Evolutionary conservation across 192 early-diverging fungal genomes (phyloP), one percentile per base, ranked within the genome.

Genomic region (Podila horticola): DNA sequence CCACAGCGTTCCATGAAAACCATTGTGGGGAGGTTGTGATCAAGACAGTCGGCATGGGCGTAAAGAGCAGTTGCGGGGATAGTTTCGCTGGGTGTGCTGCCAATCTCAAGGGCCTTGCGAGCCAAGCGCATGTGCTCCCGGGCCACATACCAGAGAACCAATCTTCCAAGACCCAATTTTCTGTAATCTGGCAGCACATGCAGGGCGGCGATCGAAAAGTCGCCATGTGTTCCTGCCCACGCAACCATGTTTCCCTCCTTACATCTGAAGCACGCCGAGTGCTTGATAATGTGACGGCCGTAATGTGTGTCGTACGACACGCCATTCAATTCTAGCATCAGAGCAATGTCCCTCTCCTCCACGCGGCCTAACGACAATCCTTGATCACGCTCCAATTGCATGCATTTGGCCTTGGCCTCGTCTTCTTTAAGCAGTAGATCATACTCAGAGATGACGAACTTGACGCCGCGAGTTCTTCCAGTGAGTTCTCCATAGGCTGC

Each of bases 151-250:
- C 67, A 45, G 5, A 81, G 58, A 3, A 81, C 45, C 29, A 81
- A 66, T 45, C 58, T 63, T 20, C 77, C 77, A 5, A 81, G 62
- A 19, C 77, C 71, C 34, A 64, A 7, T 15, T 66, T 81, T 10
- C 71, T 66, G 41, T 81, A 73, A 8, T 48, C 70, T 48, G 77
- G 71, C 10, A 72, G 30, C 38, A 81, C 71, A 73, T 81, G 71
- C 31, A 81, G 49, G 20, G 71, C 77, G 2, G 77, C 77, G 20
- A 73, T 51, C 0, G 77, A 63, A 31, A 81, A 81, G 49, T 81
- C 77, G 36, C 48, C 51, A 45, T 81, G 77, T 2, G 77, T 62
- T n/a, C 77, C 77, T 29, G 71, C 77, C 77, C 77, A 81, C 7
- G 77, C 77, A 0, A 81, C 71, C 66, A 81, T 73, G 2, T 73